Percentiles rank a stretch among this genome's conserved stretches.
Evolutionary conservation across 352 stramenopile genomes (phyloP).

Genomic region (Pythium vanterpoolii): DNA sequence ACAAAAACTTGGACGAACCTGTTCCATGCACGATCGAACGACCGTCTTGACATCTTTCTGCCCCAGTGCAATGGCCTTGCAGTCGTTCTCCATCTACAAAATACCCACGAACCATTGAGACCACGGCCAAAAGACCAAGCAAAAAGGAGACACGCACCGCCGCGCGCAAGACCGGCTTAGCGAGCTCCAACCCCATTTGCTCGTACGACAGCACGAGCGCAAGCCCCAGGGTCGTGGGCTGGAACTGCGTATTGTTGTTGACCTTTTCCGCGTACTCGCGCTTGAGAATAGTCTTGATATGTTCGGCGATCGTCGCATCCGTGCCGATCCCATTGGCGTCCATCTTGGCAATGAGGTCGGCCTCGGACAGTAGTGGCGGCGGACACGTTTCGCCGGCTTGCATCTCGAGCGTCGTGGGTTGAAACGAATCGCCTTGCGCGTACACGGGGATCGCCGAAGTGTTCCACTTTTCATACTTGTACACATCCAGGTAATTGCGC

Average conservation of each 20-base stretch:
- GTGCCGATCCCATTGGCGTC: conserved; percentile 94
- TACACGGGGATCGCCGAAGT: conserved; percentile 86
- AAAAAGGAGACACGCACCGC: conserved; percentile 37
- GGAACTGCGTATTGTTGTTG: conserved; percentile 92
- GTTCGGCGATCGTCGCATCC: conserved; percentile 95
- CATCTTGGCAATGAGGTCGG: conserved; percentile 94
- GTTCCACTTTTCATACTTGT: conserved; percentile 94
- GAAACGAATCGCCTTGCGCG: conserved; percentile 67
- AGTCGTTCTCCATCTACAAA: conserved; percentile 91
- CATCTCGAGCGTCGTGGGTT: conserved; percentile 68
- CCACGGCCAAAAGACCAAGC: not conserved
- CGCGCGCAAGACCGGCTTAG: conserved; percentile 93
- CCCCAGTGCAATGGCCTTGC: conserved; percentile 80
- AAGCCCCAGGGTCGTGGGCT: conserved; percentile 88
- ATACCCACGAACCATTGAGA: not conserved
- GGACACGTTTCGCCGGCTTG: conserved; percentile 73
- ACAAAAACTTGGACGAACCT: conserved; percentile 33
- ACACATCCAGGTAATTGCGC: conserved; percentile 94
- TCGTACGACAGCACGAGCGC: conserved; percentile 92
- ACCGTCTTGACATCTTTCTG: conserved; percentile 76
- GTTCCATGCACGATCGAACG: conserved; percentile 81
- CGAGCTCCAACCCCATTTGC: conserved; percentile 94
- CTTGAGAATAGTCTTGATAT: conserved; percentile 99
- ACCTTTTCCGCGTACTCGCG: conserved; percentile 96
- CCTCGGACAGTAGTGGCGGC: conserved; percentile 88